These are phyloP conservation scores for Dendrocalamus sinicus DNA, from an alignment of 176 grass and related monocot genomes.

Conservation along the genomic window DNA sequence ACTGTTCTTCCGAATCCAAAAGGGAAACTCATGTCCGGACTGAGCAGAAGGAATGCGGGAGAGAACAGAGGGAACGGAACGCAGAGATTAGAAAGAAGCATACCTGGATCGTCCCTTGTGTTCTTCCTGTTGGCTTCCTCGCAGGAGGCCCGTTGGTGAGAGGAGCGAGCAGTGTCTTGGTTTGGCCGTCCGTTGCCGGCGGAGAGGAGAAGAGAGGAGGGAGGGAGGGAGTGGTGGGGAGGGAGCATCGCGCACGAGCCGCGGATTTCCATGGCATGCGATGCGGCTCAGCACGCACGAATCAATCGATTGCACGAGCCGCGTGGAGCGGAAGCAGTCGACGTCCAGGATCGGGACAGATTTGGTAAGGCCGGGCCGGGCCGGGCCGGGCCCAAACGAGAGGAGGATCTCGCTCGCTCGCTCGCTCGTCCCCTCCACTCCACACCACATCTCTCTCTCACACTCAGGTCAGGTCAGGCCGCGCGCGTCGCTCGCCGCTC, in stretches of 20 bases:
- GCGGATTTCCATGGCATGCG: not conserved
- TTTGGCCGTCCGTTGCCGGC: not conserved
- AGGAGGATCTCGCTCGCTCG: no score
- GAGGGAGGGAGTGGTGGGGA: slow-evolving; percentile 49
- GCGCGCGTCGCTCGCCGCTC: not conserved
- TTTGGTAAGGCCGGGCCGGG: not conserved
- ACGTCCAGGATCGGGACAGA: not conserved
- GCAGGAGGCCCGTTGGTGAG: not conserved
- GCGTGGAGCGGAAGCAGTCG: no score
- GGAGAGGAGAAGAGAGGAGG: not conserved
- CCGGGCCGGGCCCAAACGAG: not conserved
- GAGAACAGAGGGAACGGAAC: no score
- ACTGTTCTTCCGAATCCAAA: not conserved
- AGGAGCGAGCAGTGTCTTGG: not conserved
- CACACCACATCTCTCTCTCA: no score
- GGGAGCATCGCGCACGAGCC: slow-evolving; percentile 47
- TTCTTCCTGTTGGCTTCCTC: not conserved
- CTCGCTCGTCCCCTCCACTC: no score
- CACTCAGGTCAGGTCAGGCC: no score
- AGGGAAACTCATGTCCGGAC: not conserved
- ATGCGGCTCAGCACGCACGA: no score
- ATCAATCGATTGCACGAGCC: no score
- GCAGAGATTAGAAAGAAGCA: not conserved
- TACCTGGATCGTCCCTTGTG: slow-evolving; percentile 37
- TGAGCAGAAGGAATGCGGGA: not conserved